phyloP scores from a whole-genome alignment of 345 rosid genomes.

The Salix udensis region DNA sequence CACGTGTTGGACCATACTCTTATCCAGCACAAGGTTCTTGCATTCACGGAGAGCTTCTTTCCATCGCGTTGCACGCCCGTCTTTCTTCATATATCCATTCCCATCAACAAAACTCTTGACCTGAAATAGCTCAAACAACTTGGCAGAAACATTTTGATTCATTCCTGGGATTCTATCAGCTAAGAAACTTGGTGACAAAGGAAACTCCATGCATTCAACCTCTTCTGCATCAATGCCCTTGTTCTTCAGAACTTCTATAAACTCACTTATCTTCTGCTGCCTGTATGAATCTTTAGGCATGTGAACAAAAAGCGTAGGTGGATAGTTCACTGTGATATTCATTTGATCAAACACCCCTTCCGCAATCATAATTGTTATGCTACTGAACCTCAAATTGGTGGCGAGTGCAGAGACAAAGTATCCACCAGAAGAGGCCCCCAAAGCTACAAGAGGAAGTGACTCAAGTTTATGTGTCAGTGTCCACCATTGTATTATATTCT shows the following conservation, averaged over 20 bases:
- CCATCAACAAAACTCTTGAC: slow-evolving; percentile 60
- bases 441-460: slow-evolving; percentile 73
- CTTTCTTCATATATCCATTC: slow-evolving; percentile 70
- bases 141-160: slow-evolving; percentile 40
- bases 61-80: slow-evolving; percentile 71
- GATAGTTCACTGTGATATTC: slow-evolving; percentile 52
- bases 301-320: slow-evolving; percentile 84
- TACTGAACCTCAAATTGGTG: slow-evolving; percentile 49
- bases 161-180: slow-evolving; percentile 66
- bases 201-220: slow-evolving; percentile 67
- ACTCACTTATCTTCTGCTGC: slow-evolving; percentile 60
- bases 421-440: slow-evolving; percentile 97
- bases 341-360: slow-evolving; percentile 69
- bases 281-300: slow-evolving; percentile 77
- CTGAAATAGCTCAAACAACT: slow-evolving; percentile 50
- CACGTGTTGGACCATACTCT: slow-evolving; percentile 56
- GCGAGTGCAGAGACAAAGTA: slow-evolving; percentile 81
- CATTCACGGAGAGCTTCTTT: slow-evolving; percentile 43
- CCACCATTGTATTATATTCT: slow-evolving; percentile 61
- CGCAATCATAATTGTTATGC: slow-evolving; percentile 78
- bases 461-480: slow-evolving; percentile 44
- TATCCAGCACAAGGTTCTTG: slow-evolving; percentile 34
- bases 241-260: slow-evolving; percentile 43
- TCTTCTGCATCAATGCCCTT: slow-evolving; percentile 75
- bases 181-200: slow-evolving; percentile 44